phyloP scores from a whole-genome alignment of 2,329 filamentous ascomycete genomes.

The Beauveria caledonica region DNA sequence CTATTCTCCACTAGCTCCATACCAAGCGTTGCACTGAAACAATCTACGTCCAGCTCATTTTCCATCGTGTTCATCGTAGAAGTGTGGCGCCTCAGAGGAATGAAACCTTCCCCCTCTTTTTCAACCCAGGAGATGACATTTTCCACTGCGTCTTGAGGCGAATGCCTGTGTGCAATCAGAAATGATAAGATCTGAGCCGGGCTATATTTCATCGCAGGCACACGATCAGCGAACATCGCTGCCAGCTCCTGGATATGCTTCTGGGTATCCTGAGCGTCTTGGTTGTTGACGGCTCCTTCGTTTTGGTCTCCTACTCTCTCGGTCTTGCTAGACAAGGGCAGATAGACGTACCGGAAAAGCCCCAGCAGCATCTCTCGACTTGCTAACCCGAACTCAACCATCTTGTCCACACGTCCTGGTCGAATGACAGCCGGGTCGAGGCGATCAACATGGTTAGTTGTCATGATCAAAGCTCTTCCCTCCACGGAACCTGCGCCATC shows the following conservation, averaged over 20 bases:
- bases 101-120: not conserved
- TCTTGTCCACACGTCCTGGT: slow-evolving; percentile 55
- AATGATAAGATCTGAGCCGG: not conserved
- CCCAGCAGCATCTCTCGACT: too few species aligned
- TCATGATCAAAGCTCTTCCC: slow-evolving; percentile 55
- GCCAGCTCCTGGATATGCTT: not conserved
- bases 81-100: not conserved
- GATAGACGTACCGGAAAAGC: slow-evolving; percentile 4
- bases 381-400: slow-evolving; percentile 5
- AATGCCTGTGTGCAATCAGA: not conserved
- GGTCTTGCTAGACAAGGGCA: not conserved
- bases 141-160: not conserved
- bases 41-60: not conserved
- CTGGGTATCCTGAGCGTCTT: not conserved
- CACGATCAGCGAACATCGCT: too few species aligned
- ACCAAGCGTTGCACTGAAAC: not conserved
- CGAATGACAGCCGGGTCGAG: slow-evolving; percentile 57
- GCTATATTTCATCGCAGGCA: too few species aligned
- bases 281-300: not conserved
- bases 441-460: slow-evolving; percentile 57
- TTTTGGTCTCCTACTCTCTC: not conserved
- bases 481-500: too few species aligned
- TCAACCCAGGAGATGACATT: not conserved
- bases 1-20: not conserved
- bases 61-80: not conserved